Percentiles rank a stretch among this genome's conserved stretches.
Conservation (phyloP, 768 basidiomycete genomes). For the Tephrocybe sp. region DNA sequence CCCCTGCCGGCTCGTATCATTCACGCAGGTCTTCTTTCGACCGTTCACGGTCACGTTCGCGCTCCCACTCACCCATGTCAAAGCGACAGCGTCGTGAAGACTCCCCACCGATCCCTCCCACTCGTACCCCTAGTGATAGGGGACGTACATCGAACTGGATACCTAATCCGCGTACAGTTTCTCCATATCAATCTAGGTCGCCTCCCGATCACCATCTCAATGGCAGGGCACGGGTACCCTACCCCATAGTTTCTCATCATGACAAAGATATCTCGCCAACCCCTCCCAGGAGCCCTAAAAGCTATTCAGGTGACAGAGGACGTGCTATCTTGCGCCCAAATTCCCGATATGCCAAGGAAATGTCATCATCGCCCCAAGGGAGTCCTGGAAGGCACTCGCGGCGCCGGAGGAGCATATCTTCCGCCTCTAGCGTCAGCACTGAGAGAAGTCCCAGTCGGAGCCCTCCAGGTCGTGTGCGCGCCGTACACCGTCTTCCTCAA, state of each 20-base stretch:
- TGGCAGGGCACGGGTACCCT: background rate
- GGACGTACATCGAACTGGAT: conserved; percentile 35
- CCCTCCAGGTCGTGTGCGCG: conserved; percentile 48
- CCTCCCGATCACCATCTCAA: conserved; percentile 2
- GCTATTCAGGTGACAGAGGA: conserved; percentile 12
- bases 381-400: conserved; percentile 33
- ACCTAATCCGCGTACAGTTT: conserved; percentile 11
- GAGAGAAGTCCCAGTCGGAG: conserved; percentile 60
- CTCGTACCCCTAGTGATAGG: conserved; percentile 50
- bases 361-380: conserved; percentile 38
- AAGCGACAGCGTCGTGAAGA: conserved; percentile 55
- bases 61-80: conserved; percentile 55
- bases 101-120: conserved; percentile 46
- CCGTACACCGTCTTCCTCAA: conserved; percentile 65
- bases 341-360: conserved; percentile 21
- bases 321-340: conserved; percentile 17
- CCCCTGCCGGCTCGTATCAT: conserved; percentile 64
- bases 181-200: conserved; percentile 10
- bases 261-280: conserved; percentile 24
- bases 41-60: conserved; percentile 53
- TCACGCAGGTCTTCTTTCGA: conserved; percentile 65
- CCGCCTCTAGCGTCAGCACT: conserved; percentile 53
- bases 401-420: conserved; percentile 52
- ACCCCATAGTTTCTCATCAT: conserved; percentile 17
- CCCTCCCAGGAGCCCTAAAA: conserved; percentile 8